A percentile compares a stretch with the other conserved stretches of the same genome.
These are phyloP conservation scores for Phoma herbarum DNA, from an alignment of 2,329 filamentous ascomycete species.

Conservation along the genomic window DNA sequence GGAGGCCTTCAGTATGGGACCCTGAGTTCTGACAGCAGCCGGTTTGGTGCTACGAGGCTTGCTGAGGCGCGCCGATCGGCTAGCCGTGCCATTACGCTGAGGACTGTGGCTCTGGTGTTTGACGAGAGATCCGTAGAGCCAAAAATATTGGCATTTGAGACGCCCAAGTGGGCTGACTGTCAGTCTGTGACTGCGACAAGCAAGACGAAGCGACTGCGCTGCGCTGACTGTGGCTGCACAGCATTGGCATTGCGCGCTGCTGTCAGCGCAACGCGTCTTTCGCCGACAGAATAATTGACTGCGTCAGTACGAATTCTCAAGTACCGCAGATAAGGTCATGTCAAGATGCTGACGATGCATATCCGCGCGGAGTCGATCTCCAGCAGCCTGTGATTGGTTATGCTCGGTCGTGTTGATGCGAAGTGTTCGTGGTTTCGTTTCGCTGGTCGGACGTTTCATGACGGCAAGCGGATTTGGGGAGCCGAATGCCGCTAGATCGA, in stretches of 20 bases:
- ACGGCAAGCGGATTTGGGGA: constrained; percentile 21
- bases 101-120: constrained; percentile 16
- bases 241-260: constrained; percentile 9
- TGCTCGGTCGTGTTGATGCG: constrained; percentile 5
- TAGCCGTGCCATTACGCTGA: constrained; percentile 7
- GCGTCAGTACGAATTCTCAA: constrained; percentile 11
- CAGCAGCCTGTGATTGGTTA: constrained; percentile 13
- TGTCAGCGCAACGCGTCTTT: constrained; percentile 3
- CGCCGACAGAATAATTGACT: not conserved
- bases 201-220: constrained; percentile 6
- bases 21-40: constrained; percentile 18
- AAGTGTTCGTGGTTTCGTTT: constrained; percentile 22
- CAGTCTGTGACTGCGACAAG: constrained; percentile 8
- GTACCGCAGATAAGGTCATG: constrained; percentile 6
- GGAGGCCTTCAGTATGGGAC: constrained; percentile 4
- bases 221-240: constrained; percentile 1
- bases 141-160: constrained; percentile 16
- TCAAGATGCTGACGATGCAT: constrained; percentile 9
- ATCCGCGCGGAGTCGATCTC: constrained; percentile 4
- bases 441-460: constrained; percentile 18
- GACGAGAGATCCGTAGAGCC: constrained; percentile 4
- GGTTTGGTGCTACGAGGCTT: constrained; percentile 1
- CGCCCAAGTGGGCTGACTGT: constrained; percentile 16
- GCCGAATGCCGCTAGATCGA: constrained; percentile 19
- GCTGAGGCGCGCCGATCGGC: constrained; percentile 9